Percentiles rank a stretch among this genome's conserved stretches.
These are phyloP conservation scores for Didymella pinodella DNA, from an alignment of 2,329 filamentous ascomycete species.

Conservation along the genomic window DNA sequence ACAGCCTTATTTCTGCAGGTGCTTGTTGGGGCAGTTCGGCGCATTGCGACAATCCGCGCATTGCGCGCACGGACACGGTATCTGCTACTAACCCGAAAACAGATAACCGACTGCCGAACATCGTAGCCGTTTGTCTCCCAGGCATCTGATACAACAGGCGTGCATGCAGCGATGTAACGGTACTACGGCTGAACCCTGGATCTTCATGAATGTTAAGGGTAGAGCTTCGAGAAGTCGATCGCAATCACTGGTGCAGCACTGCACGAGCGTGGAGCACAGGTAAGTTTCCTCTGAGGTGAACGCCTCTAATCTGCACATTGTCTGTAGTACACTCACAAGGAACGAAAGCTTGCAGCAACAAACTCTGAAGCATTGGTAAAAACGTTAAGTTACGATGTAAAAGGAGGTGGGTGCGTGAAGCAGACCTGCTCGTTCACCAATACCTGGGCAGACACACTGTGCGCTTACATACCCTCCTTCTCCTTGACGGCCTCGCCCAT, in stretches of 20 bases:
- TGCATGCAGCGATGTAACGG: slow-evolving; percentile 12
- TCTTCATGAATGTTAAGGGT: not conserved
- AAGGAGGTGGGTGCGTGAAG: not conserved
- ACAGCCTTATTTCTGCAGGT: no score
- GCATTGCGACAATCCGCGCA: no score
- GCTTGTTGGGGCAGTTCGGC: no score
- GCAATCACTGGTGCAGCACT: not conserved
- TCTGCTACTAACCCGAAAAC: not conserved
- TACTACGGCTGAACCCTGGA: not conserved
- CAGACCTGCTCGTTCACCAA: not conserved
- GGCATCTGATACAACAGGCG: slow-evolving; percentile 2
- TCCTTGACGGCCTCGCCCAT: slow-evolving; percentile 18
- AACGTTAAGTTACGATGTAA: not conserved
- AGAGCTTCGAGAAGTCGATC: not conserved
- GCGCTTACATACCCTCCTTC: slow-evolving; percentile 18
- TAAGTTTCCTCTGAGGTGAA: not conserved
- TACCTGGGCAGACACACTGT: not conserved
- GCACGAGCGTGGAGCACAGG: not conserved
- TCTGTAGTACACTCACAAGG: not conserved
- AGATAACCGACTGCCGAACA: slow-evolving; percentile 13
- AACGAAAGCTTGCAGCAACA: not conserved
- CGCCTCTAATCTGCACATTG: not conserved
- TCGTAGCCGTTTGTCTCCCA: slow-evolving; percentile 4
- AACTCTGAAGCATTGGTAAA: not conserved
- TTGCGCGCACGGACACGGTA: no score